Evolutionary conservation across 2,329 filamentous ascomycete genomes (phyloP).

Genomic region (Pezicula radicicola): DNA sequence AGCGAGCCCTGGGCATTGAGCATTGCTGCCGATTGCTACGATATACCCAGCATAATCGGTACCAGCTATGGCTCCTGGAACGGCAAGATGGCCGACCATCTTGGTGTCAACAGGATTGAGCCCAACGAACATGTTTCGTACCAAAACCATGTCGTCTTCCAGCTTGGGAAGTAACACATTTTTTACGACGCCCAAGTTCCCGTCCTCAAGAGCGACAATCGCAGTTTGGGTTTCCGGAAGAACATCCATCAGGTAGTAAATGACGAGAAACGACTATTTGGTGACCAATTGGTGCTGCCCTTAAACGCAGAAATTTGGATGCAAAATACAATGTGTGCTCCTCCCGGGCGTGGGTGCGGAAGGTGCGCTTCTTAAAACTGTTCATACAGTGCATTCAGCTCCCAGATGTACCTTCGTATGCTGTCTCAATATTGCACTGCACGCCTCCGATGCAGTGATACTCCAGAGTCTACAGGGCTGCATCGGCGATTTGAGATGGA

Average conservation of each 20-base stretch:
- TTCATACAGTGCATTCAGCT: neutral
- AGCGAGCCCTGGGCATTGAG: constrained; percentile 15
- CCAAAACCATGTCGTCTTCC: constrained; percentile 12
- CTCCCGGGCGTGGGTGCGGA: neutral
- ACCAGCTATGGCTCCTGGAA: constrained; percentile 3
- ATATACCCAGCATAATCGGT: constrained; percentile 3
- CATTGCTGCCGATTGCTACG: constrained; percentile 8
- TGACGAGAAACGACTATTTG: neutral
- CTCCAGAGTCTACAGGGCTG: neutral
- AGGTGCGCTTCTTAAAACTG: neutral
- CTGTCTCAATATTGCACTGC: neutral
- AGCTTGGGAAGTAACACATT: neutral
- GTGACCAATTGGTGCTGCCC: neutral
- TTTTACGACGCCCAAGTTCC: neutral
- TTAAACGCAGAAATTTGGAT: neutral
- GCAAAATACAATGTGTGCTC: neutral
- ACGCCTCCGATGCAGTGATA: neutral
- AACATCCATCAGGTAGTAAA: neutral
- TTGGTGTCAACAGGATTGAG: constrained; percentile 30
- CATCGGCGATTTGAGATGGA: neutral
- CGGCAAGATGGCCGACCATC: constrained; percentile 19
- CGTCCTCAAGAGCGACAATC: neutral
- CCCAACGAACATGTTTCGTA: constrained; percentile 20
- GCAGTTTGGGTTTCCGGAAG: neutral
- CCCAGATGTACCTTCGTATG: neutral